Conservation (phyloP, 768 basidiomycete species). For the Kwoniella dejecticola region DNA sequence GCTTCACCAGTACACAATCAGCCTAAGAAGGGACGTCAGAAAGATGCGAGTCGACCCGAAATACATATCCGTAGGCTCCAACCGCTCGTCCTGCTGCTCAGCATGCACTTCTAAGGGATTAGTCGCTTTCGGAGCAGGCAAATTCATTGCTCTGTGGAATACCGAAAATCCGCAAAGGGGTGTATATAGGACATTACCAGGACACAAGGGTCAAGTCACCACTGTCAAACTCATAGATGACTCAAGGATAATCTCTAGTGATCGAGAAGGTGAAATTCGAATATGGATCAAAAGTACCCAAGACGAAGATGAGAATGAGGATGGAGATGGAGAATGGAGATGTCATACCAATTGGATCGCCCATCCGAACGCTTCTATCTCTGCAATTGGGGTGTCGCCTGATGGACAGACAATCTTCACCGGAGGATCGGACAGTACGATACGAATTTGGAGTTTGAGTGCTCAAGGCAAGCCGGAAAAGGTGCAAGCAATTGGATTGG, state of each 20-base stretch:
- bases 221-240: slow-evolving; percentile 68
- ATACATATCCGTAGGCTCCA: slow-evolving; percentile 54
- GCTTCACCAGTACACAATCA: too few species aligned
- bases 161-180: slow-evolving; percentile 50
- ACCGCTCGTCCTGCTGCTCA: slow-evolving; percentile 52
- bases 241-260: slow-evolving; percentile 65
- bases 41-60: slow-evolving; percentile 13
- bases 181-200: slow-evolving; percentile 70
- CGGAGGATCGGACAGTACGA: slow-evolving; percentile 76
- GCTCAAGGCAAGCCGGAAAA: slow-evolving; percentile 32
- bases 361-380: slow-evolving; percentile 68
- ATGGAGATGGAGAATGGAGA: slow-evolving; percentile 19
- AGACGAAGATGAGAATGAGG: not conserved
- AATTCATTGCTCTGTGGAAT: slow-evolving; percentile 66
- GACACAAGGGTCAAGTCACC: slow-evolving; percentile 73
- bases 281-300: slow-evolving; percentile 61
- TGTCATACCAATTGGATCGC: slow-evolving; percentile 59
- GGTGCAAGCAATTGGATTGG: slow-evolving; percentile 65
- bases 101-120: slow-evolving; percentile 52
- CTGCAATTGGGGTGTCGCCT: slow-evolving; percentile 56
- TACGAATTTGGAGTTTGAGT: slow-evolving; percentile 71
- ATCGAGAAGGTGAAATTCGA: slow-evolving; percentile 70
- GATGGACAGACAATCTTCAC: slow-evolving; percentile 61
- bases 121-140: slow-evolving; percentile 65
- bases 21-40: too few species aligned